Evolutionary conservation across 768 basidiomycete genomes (phyloP).

Genomic region (Calocera cornea): DNA sequence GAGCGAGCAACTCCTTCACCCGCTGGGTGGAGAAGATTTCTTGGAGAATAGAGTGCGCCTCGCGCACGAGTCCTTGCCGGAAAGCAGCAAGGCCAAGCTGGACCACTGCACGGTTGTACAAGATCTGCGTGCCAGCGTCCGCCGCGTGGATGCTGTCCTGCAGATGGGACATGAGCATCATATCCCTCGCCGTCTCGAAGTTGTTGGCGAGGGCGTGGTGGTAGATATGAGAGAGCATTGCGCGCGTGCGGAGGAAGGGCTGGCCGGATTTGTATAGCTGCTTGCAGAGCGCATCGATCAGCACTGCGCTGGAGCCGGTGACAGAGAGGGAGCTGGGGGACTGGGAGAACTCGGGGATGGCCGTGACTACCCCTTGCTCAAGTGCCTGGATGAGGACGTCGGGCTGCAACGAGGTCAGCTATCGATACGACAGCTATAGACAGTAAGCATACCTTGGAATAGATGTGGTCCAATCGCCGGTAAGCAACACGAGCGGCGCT

Average conservation of each 20-base stretch:
- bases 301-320: slow-evolving; percentile 46
- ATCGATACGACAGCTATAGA: slow-evolving; percentile 9
- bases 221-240: slow-evolving; percentile 95
- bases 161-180: slow-evolving; percentile 96
- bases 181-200: slow-evolving; percentile 92
- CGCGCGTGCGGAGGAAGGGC: slow-evolving; percentile 83
- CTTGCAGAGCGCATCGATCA: slow-evolving; percentile 80
- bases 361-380: slow-evolving; percentile 50
- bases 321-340: slow-evolving; percentile 47
- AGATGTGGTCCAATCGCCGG: slow-evolving; percentile 93
- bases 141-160: slow-evolving; percentile 94
- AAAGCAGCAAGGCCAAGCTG: slow-evolving; percentile 96
- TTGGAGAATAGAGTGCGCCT: slow-evolving; percentile 80
- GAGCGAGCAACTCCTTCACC: slow-evolving; percentile 92
- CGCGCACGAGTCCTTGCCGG: slow-evolving; percentile 85
- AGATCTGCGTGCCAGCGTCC: slow-evolving; percentile 91
- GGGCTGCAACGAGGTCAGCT: slow-evolving; percentile 41
- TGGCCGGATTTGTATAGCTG: slow-evolving; percentile 87
- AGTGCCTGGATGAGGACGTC: slow-evolving; percentile 84
- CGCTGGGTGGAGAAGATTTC: slow-evolving; percentile 95
- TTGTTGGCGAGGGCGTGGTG: slow-evolving; percentile 94
- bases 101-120: slow-evolving; percentile 95
- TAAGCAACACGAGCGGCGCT: slow-evolving; percentile 79
- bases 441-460: slow-evolving; percentile 63
- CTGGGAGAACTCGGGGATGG: slow-evolving; percentile 32